Evolutionary conservation across 2,329 filamentous ascomycete genomes (phyloP).

Genomic region (Ambrosiella cleistominuta): DNA sequence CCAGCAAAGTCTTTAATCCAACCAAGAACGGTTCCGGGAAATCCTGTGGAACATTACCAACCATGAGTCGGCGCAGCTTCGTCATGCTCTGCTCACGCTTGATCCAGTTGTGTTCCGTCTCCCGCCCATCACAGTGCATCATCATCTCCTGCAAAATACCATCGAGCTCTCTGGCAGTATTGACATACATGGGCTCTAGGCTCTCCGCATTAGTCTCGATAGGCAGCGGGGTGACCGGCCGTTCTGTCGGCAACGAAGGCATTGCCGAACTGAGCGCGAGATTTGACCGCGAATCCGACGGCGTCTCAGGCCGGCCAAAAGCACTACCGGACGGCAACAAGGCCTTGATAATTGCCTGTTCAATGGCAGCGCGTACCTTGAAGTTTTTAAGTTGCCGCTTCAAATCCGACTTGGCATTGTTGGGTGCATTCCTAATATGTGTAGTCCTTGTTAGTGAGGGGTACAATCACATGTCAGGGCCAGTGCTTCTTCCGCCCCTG

Average conservation of each 20-base stretch:
- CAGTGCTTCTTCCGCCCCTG: background rate
- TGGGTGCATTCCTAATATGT: conserved; percentile 48
- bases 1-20: conserved; percentile 56
- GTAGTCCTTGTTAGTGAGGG: background rate
- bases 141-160: conserved; percentile 72
- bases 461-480: background rate
- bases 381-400: conserved; percentile 71
- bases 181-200: conserved; percentile 68
- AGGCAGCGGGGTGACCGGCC: conserved; percentile 39
- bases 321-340: conserved; percentile 35
- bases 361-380: conserved; percentile 74
- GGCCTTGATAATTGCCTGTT: conserved; percentile 60
- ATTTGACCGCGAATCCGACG: conserved; percentile 21
- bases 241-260: conserved; percentile 26
- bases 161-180: conserved; percentile 73
- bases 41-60: conserved; percentile 67
- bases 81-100: conserved; percentile 65
- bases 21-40: conserved; percentile 54
- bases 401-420: conserved; percentile 70
- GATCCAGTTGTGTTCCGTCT: conserved; percentile 82
- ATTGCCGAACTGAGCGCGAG: conserved; percentile 26
- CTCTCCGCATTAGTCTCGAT: conserved; percentile 47
- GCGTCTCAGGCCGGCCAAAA: conserved; percentile 25
- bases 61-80: conserved; percentile 60
- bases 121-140: conserved; percentile 65